Evolutionary conservation across 2,329 filamentous ascomycete genomes (phyloP).

Genomic region (Xylaria sp.): DNA sequence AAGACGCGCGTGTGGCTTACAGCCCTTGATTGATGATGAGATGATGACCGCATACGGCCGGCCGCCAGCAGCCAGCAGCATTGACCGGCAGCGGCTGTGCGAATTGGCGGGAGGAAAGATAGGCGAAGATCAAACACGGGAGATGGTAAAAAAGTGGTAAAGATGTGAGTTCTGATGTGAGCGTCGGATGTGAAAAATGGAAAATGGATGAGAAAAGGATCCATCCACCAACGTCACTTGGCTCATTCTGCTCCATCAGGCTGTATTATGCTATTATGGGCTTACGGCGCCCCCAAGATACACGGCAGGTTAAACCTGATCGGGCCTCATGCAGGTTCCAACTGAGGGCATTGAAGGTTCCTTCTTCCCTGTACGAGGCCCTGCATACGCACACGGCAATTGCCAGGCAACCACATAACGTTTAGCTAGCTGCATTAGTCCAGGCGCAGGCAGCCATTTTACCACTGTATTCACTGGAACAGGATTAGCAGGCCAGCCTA

Average conservation of each 20-base stretch:
- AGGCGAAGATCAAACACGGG: slow-evolving; percentile 27
- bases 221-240: slow-evolving; percentile 9
- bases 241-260: neutral
- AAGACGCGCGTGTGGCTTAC: neutral
- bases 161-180: slow-evolving; percentile 14
- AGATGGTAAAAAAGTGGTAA: slow-evolving; percentile 1
- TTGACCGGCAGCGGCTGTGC: slow-evolving; percentile 18
- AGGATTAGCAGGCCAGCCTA: neutral
- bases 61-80: neutral
- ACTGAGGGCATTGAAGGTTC: too few relatives aligned
- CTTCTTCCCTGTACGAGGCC: too few relatives aligned
- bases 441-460: slow-evolving; percentile 11
- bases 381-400: slow-evolving; percentile 1
- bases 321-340: neutral
- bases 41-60: slow-evolving; percentile 14
- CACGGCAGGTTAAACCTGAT: slow-evolving; percentile 14
- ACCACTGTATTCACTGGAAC: too few relatives aligned
- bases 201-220: slow-evolving; percentile 20
- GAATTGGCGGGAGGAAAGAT: neutral
- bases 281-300: neutral
- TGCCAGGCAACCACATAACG: slow-evolving; percentile 12
- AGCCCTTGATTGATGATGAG: neutral
- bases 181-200: neutral
- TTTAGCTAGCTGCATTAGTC: slow-evolving; percentile 1
- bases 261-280: neutral